Conservation (phyloP, 2,329 filamentous ascomycete species). For the Exophiala sp. region DNA sequence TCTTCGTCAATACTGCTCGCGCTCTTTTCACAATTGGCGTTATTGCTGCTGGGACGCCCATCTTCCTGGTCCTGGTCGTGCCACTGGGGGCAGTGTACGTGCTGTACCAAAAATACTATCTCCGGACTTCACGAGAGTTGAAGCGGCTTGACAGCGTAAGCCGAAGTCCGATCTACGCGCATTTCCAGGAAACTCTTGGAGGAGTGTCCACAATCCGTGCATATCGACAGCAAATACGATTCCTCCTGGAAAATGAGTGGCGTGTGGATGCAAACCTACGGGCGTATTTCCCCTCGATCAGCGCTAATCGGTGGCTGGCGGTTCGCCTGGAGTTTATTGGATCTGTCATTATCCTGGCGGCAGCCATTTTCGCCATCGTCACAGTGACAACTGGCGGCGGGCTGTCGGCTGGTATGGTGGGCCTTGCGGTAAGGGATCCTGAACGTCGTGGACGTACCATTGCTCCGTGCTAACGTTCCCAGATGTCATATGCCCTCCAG, state of each 20-base stretch:
- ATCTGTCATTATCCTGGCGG: conserved; percentile 81
- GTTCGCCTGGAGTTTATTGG: conserved; percentile 94
- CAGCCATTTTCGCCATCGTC: conserved; percentile 75
- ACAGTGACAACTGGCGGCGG: conserved; percentile 63
- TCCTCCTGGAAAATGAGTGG: conserved; percentile 93
- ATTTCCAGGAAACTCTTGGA: conserved; percentile 95
- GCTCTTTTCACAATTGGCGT: conserved; percentile 79
- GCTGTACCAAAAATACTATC: conserved; percentile 93
- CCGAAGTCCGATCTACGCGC: conserved; percentile 91
- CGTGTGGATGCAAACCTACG: conserved; percentile 89
- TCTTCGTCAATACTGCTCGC: conserved; percentile 69
- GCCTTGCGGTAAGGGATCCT: conserved; percentile 53
- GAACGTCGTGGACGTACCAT: not conserved
- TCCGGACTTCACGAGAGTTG: conserved; percentile 89
- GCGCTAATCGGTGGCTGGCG: conserved; percentile 88
- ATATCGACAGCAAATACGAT: conserved; percentile 81
- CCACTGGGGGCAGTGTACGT: conserved; percentile 77
- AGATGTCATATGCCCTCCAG: conserved; percentile 92
- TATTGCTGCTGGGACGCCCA: conserved; percentile 74
- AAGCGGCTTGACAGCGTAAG: conserved; percentile 94
- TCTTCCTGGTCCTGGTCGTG: conserved; percentile 72
- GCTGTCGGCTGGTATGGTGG: conserved; percentile 69
- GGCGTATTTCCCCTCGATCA: conserved; percentile 94
- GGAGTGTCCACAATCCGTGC: conserved; percentile 93
- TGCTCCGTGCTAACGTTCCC: conserved; percentile 4